Evolutionary conservation across 768 basidiomycete genomes (phyloP).

Genomic region (Leccinum boreale): DNA sequence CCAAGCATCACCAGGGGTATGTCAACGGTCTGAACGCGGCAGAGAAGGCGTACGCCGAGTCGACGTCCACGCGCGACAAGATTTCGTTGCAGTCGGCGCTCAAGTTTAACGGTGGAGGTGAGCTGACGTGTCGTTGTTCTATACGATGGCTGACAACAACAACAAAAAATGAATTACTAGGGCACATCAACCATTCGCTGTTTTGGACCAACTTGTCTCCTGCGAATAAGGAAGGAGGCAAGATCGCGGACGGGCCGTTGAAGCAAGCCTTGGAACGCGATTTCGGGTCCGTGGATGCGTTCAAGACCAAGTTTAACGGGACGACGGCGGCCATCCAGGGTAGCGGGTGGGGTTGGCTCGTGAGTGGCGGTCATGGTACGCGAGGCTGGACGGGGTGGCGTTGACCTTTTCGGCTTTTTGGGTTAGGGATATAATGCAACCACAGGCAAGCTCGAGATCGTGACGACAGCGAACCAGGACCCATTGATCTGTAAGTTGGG

Average conservation of each 20-base stretch:
- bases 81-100: slow-evolving; percentile 88
- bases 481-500: slow-evolving; percentile 62
- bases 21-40: slow-evolving; percentile 94
- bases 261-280: slow-evolving; percentile 73
- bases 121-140: slow-evolving; percentile 5
- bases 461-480: slow-evolving; percentile 96
- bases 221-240: slow-evolving; percentile 54
- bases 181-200: slow-evolving; percentile 92
- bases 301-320: slow-evolving; percentile 86
- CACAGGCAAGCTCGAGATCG: slow-evolving; percentile 78
- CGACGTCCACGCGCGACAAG: slow-evolving; percentile 62
- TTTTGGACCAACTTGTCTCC: slow-evolving; percentile 99
- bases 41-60: slow-evolving; percentile 73
- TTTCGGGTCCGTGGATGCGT: slow-evolving; percentile 83
- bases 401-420: not conserved
- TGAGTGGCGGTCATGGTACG: slow-evolving; percentile 29
- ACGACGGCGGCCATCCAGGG: slow-evolving; percentile 92
- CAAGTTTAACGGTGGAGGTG: slow-evolving; percentile 97
- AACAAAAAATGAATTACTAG: slow-evolving; percentile 23
- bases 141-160: not conserved
- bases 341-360: slow-evolving; percentile 98
- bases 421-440: slow-evolving; percentile 63
- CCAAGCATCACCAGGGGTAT: slow-evolving; percentile 90
- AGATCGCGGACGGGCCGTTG: slow-evolving; percentile 61
- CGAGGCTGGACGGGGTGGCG: not conserved